These are phyloP conservation scores for Coemansia brasiliensis DNA, from an alignment of 192 early-diverging fungal genomes.

Conservation along the genomic window DNA sequence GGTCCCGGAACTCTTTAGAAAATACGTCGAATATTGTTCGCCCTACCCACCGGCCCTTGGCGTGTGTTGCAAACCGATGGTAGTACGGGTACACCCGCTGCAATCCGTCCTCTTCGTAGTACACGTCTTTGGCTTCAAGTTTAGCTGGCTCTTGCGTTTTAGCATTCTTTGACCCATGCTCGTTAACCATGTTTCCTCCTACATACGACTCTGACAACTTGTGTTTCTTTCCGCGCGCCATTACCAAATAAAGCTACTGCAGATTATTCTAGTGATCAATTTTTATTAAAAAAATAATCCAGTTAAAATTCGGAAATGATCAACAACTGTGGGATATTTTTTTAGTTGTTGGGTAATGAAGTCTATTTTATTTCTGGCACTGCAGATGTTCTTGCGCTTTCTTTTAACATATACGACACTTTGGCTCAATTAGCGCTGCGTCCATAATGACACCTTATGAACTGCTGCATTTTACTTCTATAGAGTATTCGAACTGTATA, in stretches of 20 bases:
- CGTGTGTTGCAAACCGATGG: constrained; percentile 76
- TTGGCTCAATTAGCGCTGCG: too few relatives aligned
- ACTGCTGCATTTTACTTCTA: too few relatives aligned
- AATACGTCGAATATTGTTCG: constrained; percentile 80
- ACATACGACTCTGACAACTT: constrained; percentile 19
- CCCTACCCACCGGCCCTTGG: constrained; percentile 88
- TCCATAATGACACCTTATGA: too few relatives aligned
- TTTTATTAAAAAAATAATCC: too few relatives aligned
- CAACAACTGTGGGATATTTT: constrained; percentile 6
- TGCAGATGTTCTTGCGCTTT: too few relatives aligned
- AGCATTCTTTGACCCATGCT: constrained; percentile 7
- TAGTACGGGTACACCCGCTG: constrained; percentile 77
- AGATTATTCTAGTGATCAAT: too few relatives aligned
- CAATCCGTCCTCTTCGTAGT: constrained; percentile 30
- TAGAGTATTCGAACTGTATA: too few relatives aligned
- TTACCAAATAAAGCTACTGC: constrained; percentile 1
- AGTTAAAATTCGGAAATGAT: too few relatives aligned
- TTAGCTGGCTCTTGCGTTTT: constrained; percentile 8
- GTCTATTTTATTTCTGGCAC: background rate
- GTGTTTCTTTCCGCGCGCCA: constrained; percentile 21
- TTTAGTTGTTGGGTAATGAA: background rate
- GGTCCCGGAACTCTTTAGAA: constrained; percentile 84
- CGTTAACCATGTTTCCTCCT: constrained; percentile 13
- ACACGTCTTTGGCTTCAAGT: constrained; percentile 13
- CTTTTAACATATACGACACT: too few relatives aligned